Conservation (phyloP, 495 filamentous ascomycete species). For the Tuber aestivum region DNA sequence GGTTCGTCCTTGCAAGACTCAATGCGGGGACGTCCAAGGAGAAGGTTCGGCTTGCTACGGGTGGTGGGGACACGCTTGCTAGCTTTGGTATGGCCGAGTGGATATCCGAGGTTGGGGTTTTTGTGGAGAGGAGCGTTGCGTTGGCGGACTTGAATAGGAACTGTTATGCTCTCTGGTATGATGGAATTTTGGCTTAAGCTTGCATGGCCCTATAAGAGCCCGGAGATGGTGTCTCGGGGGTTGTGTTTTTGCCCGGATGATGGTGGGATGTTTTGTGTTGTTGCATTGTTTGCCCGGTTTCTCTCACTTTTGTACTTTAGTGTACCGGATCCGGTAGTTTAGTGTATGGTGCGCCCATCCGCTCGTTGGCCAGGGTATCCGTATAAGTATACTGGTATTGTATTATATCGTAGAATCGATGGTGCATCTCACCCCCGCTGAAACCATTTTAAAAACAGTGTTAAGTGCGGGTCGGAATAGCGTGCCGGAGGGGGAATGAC, state of each 20-base stretch:
- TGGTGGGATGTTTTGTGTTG: neutral
- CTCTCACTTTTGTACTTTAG: neutral
- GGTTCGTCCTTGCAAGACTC: slow-evolving; percentile 70
- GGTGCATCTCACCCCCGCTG: neutral
- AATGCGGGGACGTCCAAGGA: slow-evolving; percentile 71
- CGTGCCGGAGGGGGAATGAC: too few species aligned
- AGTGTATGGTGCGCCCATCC: neutral
- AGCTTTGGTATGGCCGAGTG: slow-evolving; percentile 80
- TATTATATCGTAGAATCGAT: neutral
- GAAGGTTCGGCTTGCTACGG: slow-evolving; percentile 70
- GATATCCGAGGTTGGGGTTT: slow-evolving; percentile 70
- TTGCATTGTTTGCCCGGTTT: neutral
- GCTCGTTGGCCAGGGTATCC: neutral
- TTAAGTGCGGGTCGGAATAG: neutral
- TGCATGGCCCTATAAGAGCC: neutral
- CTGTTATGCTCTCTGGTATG: slow-evolving; percentile 75
- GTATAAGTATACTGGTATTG: neutral
- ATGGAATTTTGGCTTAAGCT: slow-evolving; percentile 50
- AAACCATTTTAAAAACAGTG: neutral
- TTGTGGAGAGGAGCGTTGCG: slow-evolving; percentile 71
- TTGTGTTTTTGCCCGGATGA: neutral
- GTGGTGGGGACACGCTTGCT: slow-evolving; percentile 75
- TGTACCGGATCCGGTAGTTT: neutral
- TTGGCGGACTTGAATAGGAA: slow-evolving; percentile 73
- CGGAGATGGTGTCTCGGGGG: neutral